phyloP scores from a whole-genome alignment of 1,284 basidiomycete species.

The Kalmanozyma brasiliensis region DNA sequence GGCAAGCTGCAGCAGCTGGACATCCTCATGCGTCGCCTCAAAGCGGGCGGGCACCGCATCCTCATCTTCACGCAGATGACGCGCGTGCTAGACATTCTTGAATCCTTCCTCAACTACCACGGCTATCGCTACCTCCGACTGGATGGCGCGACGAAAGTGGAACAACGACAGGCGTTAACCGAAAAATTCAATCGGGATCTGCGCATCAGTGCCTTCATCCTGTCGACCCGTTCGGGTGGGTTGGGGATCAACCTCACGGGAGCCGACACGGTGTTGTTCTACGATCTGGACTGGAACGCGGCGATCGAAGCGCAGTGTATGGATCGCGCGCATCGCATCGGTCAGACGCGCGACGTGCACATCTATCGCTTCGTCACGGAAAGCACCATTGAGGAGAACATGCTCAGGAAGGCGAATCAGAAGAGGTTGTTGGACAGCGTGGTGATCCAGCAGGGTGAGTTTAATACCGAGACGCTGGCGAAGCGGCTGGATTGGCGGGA shows the following conservation, averaged over 20 bases:
- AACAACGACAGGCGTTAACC: conserved; percentile 92
- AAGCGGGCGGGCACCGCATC: conserved; percentile 85
- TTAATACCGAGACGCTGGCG: conserved; percentile 71
- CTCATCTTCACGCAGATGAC: conserved; percentile 99
- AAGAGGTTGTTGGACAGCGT: conserved; percentile 90
- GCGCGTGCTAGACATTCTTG: conserved; percentile 89
- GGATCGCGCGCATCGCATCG: conserved; percentile 92
- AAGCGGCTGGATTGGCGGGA: conserved; percentile 79
- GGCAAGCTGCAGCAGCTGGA: conserved; percentile 91
- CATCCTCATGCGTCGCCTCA: conserved; percentile 81
- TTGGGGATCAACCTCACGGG: conserved; percentile 94
- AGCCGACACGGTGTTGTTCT: conserved; percentile 96
- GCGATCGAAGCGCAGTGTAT: conserved; percentile 98
- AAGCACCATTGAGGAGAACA: conserved; percentile 94
- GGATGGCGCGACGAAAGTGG: conserved; percentile 94
- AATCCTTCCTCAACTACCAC: conserved; percentile 90
- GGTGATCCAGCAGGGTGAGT: conserved; percentile 92
- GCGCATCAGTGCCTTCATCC: conserved; percentile 92
- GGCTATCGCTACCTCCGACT: conserved; percentile 92
- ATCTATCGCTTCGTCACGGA: conserved; percentile 94
- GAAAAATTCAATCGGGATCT: conserved; percentile 94
- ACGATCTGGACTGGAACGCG: conserved; percentile 97
- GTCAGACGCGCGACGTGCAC: conserved; percentile 95
- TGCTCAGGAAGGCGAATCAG: conserved; percentile 94
- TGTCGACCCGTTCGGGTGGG: conserved; percentile 90